Base-by-base conservation (phyloP, 257 asterid species). In the Prunella vulgaris region DNA sequence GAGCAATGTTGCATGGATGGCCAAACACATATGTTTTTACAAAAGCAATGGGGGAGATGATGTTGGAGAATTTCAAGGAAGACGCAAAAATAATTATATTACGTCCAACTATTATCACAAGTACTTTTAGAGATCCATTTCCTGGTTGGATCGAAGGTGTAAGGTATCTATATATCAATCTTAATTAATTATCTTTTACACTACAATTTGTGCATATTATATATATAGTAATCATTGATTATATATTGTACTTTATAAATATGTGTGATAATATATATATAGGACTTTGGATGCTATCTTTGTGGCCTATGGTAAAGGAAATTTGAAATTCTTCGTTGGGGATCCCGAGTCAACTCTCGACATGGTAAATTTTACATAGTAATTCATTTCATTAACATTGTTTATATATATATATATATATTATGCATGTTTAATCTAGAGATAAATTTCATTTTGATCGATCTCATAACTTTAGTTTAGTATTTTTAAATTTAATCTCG, bases 1-100 rank as follows among this genome's bases (percentile, higher is more conserved):
- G 93, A 78, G 86, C 95, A 66, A 76, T 0, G 35, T 5, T 84
- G 57, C 87, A 88, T 75, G 93, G 95, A 4, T 88, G 95, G 93
- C 90, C 93, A 59, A 88, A 88, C 60, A 83, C 95, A 15, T 88
- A 88, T 33, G 83, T 78, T 8, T 86, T 84, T 73, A 88, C 93
- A n/a, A 88, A 86, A 73, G 93, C 95, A 60, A 83, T 88, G 77
- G 95, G 85, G 12, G 95, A 88, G 65, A 88, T 86, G 90, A 14
- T 83, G 38, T 25, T 88, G 61, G 84, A 72, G 52, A 65, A 54
- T 0, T 74, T 68, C 15, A 86, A 81, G 20, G 83, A 75, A 10
- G 74, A 75, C 21, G 53, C 68, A 7, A 70, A 77, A 6, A 74
- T 84, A 1, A 37, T 79, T 0, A 83, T 86, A 17, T 12, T 86